Evolutionary conservation across 1,284 basidiomycete genomes (phyloP), one percentile per base, ranked within the genome.

Genomic region (Mycosarcoma mackinlayi): DNA sequence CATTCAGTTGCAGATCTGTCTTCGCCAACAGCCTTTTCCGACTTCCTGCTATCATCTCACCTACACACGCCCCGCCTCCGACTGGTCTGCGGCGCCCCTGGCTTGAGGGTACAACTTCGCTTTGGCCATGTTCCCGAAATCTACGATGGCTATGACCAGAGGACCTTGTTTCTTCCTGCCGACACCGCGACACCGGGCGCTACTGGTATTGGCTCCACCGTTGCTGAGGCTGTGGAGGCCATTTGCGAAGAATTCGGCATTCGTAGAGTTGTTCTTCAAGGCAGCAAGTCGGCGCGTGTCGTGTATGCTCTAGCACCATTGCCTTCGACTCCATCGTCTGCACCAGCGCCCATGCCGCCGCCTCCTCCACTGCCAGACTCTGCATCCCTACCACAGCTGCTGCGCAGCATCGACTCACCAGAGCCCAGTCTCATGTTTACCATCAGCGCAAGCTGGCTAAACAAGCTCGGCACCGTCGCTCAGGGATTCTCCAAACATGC

Each of bases 121-220:
- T 92, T 92, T 79, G 83, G 86, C 38, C 89, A 91, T 52, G 88
- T 93, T 19, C 91, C 90, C 1, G 90, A 92, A 79, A 88, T 93
- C 57, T 87, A 89, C 58, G 91, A 92, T 76, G 76, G 76, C 19
- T 75, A 71, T 72, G 60, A 72, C 13, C 52, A 53, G 19, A 33
- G 67, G 19, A 47, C 61, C 7, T 57, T 61, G 52, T 77, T 64
- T 46, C 53, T 77, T 6, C 75, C 75, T n/a, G 73, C 73, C 18
- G 56, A 72, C 18, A 23, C 50, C 11, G 34, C 46, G 16, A 48
- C 9, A 19, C 34, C 47, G 16, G 69, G 64, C 9, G 64, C 71
- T 19, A 51, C 44, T 3, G 72, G 72, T 11, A 21, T 38, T 13
- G 72, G 74, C 9, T 55, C 56, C 16, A 49, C 46, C 25, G 71